phyloP scores from a whole-genome alignment of 345 rosid genomes.

The Microcos paniculata region DNA sequence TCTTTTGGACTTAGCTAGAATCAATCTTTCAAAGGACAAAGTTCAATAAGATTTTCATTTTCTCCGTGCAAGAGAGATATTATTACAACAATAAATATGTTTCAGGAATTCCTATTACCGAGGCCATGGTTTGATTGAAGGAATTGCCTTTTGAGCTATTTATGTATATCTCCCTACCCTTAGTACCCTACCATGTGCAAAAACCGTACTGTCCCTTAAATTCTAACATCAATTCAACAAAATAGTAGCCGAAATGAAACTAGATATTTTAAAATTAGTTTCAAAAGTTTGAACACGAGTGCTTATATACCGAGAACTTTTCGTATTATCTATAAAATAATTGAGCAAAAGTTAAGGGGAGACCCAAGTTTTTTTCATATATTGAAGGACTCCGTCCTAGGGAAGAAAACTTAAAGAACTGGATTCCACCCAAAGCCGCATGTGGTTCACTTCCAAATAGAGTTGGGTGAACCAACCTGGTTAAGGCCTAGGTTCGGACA shows the following conservation, averaged over 20 bases:
- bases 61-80: background rate
- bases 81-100: background rate
- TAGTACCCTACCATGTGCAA: conserved; percentile 4
- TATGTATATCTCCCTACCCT: background rate
- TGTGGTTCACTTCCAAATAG: too few species aligned
- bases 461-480: too few species aligned
- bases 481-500: too few species aligned
- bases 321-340: background rate
- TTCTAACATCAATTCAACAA: background rate
- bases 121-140: background rate
- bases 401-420: too few species aligned
- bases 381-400: too few species aligned
- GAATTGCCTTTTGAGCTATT: too few species aligned
- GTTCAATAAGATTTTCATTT: background rate
- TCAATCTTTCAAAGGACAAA: background rate
- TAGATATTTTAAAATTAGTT: background rate
- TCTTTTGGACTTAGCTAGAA: background rate
- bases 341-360: background rate
- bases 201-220: background rate
- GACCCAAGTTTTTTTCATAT: too few species aligned
- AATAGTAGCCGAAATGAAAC: background rate
- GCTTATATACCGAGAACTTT: background rate
- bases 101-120: background rate
- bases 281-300: background rate
- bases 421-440: too few species aligned